These are phyloP conservation scores for Trichophaea hybrida DNA, from an alignment of 2,329 filamentous ascomycete genomes.

Conservation along the genomic window DNA sequence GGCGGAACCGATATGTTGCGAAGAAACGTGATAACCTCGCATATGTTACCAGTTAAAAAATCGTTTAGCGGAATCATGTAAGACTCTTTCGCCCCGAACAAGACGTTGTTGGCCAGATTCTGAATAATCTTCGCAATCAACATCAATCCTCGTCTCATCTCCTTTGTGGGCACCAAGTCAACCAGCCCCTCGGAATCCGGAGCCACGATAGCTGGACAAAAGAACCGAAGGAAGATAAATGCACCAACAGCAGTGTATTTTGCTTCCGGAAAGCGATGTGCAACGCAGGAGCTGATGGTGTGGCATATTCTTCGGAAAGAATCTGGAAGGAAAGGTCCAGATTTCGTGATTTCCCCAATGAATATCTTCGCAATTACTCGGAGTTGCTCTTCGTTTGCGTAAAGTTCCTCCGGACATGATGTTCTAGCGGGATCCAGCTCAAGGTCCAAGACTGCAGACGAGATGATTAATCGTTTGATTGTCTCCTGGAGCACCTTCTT, in stretches of 20 bases:
- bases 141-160: slow-evolving; percentile 52
- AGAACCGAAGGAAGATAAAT: slow-evolving; percentile 58
- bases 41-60: slow-evolving; percentile 54
- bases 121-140: slow-evolving; percentile 59
- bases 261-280: slow-evolving; percentile 49
- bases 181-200: slow-evolving; percentile 55
- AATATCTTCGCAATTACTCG: slow-evolving; percentile 56
- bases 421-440: slow-evolving; percentile 53
- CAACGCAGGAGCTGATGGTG: slow-evolving; percentile 52
- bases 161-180: slow-evolving; percentile 46
- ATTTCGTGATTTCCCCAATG: slow-evolving; percentile 55
- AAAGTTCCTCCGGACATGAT: slow-evolving; percentile 42
- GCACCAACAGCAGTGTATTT: slow-evolving; percentile 59
- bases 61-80: slow-evolving; percentile 60
- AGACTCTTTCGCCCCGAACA: slow-evolving; percentile 57
- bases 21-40: slow-evolving; percentile 50
- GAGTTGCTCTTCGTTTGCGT: slow-evolving; percentile 52
- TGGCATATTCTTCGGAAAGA: slow-evolving; percentile 54
- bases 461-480: slow-evolving; percentile 49
- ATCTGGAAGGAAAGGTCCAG: slow-evolving; percentile 45
- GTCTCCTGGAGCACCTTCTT: slow-evolving; percentile 52
- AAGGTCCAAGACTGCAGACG: slow-evolving; percentile 52
- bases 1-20: slow-evolving; percentile 47
- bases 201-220: slow-evolving; percentile 57
- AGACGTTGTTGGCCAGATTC: slow-evolving; percentile 56